Evolutionary conservation across 2,329 filamentous ascomycete species (phyloP), one percentile per base, ranked within the genome.

Genomic region (Colletotrichum kahawae): DNA sequence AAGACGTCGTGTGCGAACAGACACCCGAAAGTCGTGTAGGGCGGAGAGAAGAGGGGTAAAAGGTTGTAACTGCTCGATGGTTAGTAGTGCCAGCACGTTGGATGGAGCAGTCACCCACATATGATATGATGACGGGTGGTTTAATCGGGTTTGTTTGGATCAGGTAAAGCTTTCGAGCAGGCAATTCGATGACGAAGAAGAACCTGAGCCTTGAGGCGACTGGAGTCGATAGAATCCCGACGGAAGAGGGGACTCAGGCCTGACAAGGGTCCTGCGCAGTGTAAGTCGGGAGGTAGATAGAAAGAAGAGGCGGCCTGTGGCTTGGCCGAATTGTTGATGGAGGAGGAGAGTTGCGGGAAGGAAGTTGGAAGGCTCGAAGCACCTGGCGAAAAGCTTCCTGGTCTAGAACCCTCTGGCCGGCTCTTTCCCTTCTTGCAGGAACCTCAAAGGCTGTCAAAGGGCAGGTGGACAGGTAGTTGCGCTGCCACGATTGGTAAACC

Each of bases 401-500:
- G 2, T n/a, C 43, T 51, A 7, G 43, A 51, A 51, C n/a, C n/a
- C 43, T 51, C 43, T 51, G 43, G 43, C n/a, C 43, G 43, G 43
- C 43, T 51, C 43, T 21, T 51, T 51, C 43, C 43, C 43, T 51
- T 51, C 21, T 21, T 51, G 43, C 43, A 51, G 2, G 43, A 51
- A 3, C n/a, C 43, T 51, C n/a, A 51, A 51, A 51, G 43, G 43
- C n/a, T 51, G 43, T 2, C 43, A 51, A 51, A 51, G n/a, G n/a
- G 43, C 18, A 21, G 10, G 43, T 21, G 5, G 5, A 2, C n/a
- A 21, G 43, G n/a, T 51, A 21, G 10, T n/a, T 51, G 3, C 43
- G 10, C n/a, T 21, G n/a, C 43, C 4, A 0, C 43, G 18, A 7
- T 1, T 51, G 10, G 43, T 51, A n/a, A n/a, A 2, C 0, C 43